These are phyloP conservation scores for Fusarium heterosporum DNA, from an alignment of 2,329 filamentous ascomycete genomes.

Conservation along the genomic window DNA sequence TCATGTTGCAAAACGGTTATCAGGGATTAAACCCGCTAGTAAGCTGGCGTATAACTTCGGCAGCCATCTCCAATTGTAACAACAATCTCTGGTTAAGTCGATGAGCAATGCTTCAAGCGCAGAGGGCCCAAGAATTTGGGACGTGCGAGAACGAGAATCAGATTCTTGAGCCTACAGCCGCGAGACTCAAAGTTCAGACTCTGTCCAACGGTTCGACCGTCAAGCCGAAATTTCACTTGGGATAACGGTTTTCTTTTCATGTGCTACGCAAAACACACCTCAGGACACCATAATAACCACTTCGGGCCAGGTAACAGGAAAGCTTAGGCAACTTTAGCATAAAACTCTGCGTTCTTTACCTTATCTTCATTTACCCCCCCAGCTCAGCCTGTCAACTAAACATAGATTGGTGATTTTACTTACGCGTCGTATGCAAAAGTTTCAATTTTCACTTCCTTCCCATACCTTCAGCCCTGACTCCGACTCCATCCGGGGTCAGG, in stretches of 20 bases:
- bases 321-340: constrained; percentile 15
- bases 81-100: neutral
- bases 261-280: constrained; percentile 19
- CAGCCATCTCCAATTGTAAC: constrained; percentile 24
- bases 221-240: constrained; percentile 12
- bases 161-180: constrained; percentile 4
- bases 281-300: neutral
- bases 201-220: constrained; percentile 25
- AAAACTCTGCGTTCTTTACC: too few species aligned
- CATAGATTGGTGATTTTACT: too few species aligned
- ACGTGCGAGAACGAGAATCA: constrained; percentile 8
- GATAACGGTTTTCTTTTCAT: constrained; percentile 40
- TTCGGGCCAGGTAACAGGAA: constrained; percentile 23
- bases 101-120: constrained; percentile 6
- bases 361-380: too few species aligned
- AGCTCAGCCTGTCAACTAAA: too few species aligned
- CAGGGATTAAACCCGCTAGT: constrained; percentile 32
- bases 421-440: neutral
- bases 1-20: constrained; percentile 37
- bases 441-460: neutral
- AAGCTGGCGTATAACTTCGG: constrained; percentile 21
- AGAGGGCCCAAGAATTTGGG: constrained; percentile 31
- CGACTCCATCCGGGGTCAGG: neutral
- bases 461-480: neutral
- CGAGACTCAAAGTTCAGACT: constrained; percentile 27